Base-by-base conservation (phyloP, 2,329 filamentous ascomycete species). In the Rosellinia necatrix region DNA sequence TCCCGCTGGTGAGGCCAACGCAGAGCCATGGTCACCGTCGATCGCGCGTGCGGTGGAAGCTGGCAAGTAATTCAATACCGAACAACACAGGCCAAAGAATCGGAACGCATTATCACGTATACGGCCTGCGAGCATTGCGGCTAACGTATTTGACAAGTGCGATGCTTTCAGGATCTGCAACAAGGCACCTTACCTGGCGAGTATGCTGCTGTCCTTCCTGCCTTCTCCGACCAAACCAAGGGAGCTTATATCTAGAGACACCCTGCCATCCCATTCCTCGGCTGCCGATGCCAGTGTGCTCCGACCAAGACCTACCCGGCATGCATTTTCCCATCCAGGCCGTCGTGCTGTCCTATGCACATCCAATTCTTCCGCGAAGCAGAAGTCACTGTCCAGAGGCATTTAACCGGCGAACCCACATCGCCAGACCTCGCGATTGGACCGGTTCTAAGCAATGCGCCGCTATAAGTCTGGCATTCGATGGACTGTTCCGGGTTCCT, bases 361-460 rank as follows among this genome's bases (percentile, higher is more conserved):
- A 29, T 25, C 27, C 17, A 48, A 53, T 56, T 47, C 29, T 56
- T 53, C 53, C 53, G 43, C 49, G 53, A 53, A 56, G 35, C 49
- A 53, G 42, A 53, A n/a, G 9, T 29, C 22, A 37, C 32, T 24
- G 10, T 4, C 24, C 22, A 21, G 9, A 24, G 17, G 5, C 19
- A 48, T 48, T 51, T 51, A 48, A 29, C 47, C 48, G 46, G 34
- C 24, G 37, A 22, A 37, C 12, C 53, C 41, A 47, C 35, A 51
- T 8, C 5, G 34, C 3, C 3, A 7, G 22, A 17, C 15, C 41
- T 29, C 15, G 42, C 34, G 48, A 56, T 56, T 56, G 53, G 53
- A 7, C 9, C 48, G 48, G 37, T 13, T 56, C 48, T 42, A 24
- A 29, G 17, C n/a, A 41, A 56, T 12, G 44, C 38, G 38, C 4